These are phyloP conservation scores for Paraphysoderma sedebokerense DNA, from an alignment of 371 early-diverging fungal species.

Conservation along the genomic window DNA sequence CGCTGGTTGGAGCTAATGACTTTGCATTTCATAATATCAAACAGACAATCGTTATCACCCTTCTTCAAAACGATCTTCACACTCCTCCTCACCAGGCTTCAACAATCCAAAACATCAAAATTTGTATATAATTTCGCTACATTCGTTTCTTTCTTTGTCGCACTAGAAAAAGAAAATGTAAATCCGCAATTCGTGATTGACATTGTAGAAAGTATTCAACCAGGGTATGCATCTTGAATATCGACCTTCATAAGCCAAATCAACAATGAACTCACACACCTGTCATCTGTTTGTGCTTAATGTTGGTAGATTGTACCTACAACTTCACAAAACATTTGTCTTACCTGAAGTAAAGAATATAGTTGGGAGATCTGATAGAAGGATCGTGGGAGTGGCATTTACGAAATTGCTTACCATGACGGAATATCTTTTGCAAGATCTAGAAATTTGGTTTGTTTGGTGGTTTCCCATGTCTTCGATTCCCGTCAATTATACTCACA, in stretches of 20 bases:
- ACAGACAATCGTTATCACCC: constrained; percentile 28
- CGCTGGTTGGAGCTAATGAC: background rate
- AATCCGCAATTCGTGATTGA: constrained; percentile 46
- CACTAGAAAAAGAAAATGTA: constrained; percentile 34
- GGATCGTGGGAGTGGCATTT: no score
- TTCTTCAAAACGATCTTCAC: constrained; percentile 61
- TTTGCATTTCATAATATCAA: background rate
- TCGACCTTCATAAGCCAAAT: background rate
- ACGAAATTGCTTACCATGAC: no score
- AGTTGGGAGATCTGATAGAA: no score
- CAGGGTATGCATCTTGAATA: constrained; percentile 21
- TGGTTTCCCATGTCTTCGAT: no score
- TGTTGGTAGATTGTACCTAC: constrained; percentile 38
- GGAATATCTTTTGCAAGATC: no score
- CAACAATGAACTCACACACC: background rate
- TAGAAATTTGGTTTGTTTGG: no score
- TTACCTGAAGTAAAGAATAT: constrained; percentile 47
- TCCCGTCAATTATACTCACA: no score
- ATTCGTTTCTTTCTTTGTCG: constrained; percentile 51
- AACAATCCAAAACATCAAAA: constrained; percentile 48
- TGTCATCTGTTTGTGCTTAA: background rate
- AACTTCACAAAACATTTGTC: constrained; percentile 45
- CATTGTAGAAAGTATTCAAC: constrained; percentile 60
- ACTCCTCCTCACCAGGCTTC: constrained; percentile 58
- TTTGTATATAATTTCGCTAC: constrained; percentile 60